Percentiles rank a stretch among this genome's conserved stretches.
Conservation (phyloP, 441 rosid genomes). For the Metrosideros polymorpha region DNA sequence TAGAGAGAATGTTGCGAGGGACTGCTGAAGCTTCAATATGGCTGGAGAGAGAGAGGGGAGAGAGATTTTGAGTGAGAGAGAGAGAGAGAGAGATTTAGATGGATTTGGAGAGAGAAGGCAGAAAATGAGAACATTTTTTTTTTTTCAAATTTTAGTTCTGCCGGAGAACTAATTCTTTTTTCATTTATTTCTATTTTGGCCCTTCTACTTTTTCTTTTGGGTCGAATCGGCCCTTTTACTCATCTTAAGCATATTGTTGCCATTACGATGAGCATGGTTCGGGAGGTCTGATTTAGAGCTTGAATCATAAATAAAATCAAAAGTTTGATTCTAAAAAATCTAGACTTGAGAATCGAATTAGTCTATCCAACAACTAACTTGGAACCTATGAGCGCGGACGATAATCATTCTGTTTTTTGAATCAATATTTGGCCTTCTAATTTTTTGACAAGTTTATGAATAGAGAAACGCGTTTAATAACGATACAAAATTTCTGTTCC, state of each 20-base stretch:
- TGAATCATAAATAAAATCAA: neutral
- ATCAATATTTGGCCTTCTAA: no score
- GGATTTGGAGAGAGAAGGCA: neutral
- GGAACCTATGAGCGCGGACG: no score
- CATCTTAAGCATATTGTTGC: no score
- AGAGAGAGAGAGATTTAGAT: neutral
- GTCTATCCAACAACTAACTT: no score
- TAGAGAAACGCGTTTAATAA: no score
- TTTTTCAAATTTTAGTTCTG: neutral
- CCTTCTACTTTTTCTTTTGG: no score
- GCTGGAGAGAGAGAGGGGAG: neutral
- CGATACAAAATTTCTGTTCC: no score
- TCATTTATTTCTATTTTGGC: accelerated
- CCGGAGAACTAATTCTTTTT: neutral
- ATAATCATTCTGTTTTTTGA: no score
- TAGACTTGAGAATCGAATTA: accelerated
- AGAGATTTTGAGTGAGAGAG: no score
- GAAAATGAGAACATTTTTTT: no score
- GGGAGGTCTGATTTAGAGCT: accelerated
- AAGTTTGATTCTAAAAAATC: neutral
- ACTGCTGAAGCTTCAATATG: neutral
- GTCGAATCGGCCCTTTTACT: no score
- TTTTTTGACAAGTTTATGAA: no score
- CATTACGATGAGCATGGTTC: neutral
- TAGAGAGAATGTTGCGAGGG: neutral